Conservation (phyloP, 2,329 filamentous ascomycete species). For the Arachnomyces sp. region DNA sequence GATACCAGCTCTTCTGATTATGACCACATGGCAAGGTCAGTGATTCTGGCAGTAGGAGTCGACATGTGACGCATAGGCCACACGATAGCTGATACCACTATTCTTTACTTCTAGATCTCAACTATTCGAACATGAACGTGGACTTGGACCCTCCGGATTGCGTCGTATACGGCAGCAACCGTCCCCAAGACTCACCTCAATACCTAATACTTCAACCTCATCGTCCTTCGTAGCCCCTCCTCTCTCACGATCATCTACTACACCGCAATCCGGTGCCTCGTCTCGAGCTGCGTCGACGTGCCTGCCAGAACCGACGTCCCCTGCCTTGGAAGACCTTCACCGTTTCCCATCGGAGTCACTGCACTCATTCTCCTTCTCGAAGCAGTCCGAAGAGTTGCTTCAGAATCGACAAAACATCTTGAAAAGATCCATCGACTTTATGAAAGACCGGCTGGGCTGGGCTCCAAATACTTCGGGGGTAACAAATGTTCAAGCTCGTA, state of each 20-base stretch:
- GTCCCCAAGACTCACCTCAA: conserved; percentile 54
- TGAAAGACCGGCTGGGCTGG: conserved; percentile 86
- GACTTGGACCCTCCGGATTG: conserved; percentile 74
- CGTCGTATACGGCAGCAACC: conserved; percentile 88
- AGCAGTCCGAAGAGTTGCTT: conserved; percentile 85
- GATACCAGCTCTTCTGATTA: conserved; percentile 61
- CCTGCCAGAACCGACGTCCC: conserved; percentile 59
- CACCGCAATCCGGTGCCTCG: conserved; percentile 57
- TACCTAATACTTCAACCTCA: conserved; percentile 54
- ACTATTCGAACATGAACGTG: conserved; percentile 82
- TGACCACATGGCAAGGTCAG: conserved; percentile 68
- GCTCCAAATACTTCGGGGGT: conserved; percentile 65
- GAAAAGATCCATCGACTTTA: conserved; percentile 91
- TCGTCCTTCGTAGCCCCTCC: conserved; percentile 53
- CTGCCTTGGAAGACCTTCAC: conserved; percentile 72
- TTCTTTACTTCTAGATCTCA: conserved; percentile 53
- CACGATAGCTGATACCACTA: conserved; percentile 6
- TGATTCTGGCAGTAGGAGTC: conserved; percentile 12
- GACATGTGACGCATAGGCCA: conserved; percentile 5
- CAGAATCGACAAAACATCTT: conserved; percentile 88
- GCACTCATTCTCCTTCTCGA: conserved; percentile 96
- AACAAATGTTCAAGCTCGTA: conserved; percentile 72
- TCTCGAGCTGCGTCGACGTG: conserved; percentile 46
- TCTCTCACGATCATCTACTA: conserved; percentile 59
- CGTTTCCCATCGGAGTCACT: conserved; percentile 92